Base-by-base conservation (phyloP, 768 basidiomycete species). In the Tricholoma furcatifolium region DNA sequence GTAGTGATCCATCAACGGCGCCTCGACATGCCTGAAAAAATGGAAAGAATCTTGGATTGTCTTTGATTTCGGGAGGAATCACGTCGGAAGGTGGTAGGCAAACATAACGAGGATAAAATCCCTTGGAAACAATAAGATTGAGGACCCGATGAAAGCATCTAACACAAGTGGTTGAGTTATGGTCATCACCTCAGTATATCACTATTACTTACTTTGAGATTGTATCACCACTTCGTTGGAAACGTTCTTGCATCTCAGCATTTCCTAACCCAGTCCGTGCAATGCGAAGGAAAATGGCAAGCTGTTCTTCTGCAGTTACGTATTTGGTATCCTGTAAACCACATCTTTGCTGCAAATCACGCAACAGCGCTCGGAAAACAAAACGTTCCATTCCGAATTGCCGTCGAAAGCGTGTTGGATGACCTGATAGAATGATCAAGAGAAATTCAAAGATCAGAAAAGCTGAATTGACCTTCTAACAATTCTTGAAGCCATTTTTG, bases 211-310 rank as follows among this genome's bases (percentile, higher is more conserved):
- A 70, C 73, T 66, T 65, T 18, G 66, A 70, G 15, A 75, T 69
- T 1, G 73, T 74, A 21, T 70, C 70, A 10, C 63, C 67, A 58
- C 69, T 69, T 2, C 63, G 47, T 54, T 75, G 73, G 53, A 77
- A 75, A 6, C 62, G 50, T 47, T 75, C 73, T 50, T 66, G 63
- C 38, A 70, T 53, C 38, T 67, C 60, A 6, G 58, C 43, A 53
- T 61, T 64, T 0, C 62, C 48, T 14, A 58, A 38, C 1, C 71
- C 70, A 31, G 65, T 70, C 1, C 61, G 56, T 6, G 60, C 57
- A 38, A 66, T 57, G 8, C 61, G 54, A 14, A 75, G 64, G 50
- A 74, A 75, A 15, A 75, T 71, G 0, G 70, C 71, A n/a, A 74
- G 43, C 48, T 74, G 69, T 46, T 76, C 74, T 31, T 73, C 66